These are phyloP conservation scores for Xylaria sp. DNA, from an alignment of 2,329 filamentous ascomycete species.

Conservation along the genomic window DNA sequence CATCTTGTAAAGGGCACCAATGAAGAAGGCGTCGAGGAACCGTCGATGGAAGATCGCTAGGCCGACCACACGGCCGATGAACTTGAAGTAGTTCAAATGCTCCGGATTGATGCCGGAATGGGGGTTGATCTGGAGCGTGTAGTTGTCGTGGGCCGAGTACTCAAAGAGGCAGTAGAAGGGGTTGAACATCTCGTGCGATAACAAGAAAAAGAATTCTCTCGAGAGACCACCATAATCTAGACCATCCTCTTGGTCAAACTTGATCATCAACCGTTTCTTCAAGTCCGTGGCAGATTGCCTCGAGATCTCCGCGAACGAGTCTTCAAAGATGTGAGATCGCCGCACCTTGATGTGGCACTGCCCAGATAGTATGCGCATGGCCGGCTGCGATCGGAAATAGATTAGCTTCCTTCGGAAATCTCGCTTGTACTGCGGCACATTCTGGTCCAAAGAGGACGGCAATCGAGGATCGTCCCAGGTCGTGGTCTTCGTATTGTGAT, in stretches of 20 bases:
- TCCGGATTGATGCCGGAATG: constrained; percentile 99
- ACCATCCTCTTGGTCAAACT: constrained; percentile 98
- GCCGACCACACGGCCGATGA: constrained; percentile 96
- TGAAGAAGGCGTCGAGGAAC: constrained; percentile 98
- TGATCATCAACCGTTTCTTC: constrained; percentile 99
- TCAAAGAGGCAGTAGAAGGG: constrained; percentile 99
- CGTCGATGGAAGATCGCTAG: constrained; percentile 97
- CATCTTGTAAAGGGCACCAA: constrained; percentile 99
- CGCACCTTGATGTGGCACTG: constrained; percentile 98
- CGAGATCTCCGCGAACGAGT: constrained; percentile 98
- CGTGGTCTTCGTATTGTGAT: constrained; percentile 99
- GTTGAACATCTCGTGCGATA: constrained; percentile 99
- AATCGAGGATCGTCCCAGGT: constrained; percentile 98
- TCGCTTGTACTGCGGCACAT: constrained; percentile 98
- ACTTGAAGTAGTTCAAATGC: constrained; percentile 99
- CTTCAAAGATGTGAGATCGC: constrained; percentile 96
- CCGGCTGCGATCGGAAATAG: constrained; percentile 98
- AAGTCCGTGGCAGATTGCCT: constrained; percentile 92
- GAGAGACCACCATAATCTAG: constrained; percentile 97
- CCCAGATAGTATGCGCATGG: constrained; percentile 89
- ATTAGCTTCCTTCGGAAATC: constrained; percentile 98
- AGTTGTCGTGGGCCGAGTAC: constrained; percentile 99
- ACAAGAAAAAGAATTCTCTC: constrained; percentile 97
- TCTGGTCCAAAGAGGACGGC: constrained; percentile 94
- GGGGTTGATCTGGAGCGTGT: constrained; percentile 98